These are phyloP conservation scores for Chaetomiaceae sp. DNA, from an alignment of 2,329 filamentous ascomycete species.

Conservation along the genomic window DNA sequence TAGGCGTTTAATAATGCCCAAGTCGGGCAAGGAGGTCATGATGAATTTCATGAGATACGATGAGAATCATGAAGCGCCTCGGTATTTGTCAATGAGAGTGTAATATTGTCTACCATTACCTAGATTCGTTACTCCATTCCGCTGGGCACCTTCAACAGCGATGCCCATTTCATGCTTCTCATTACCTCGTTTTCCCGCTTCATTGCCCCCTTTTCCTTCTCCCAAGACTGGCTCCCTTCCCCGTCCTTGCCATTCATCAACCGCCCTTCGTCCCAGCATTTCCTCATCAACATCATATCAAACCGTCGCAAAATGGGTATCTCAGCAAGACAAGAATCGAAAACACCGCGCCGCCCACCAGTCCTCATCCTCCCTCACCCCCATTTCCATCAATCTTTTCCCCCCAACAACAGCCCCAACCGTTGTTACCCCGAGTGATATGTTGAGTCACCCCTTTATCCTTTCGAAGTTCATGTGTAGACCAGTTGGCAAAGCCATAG, in stretches of 20 bases:
- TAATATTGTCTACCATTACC: background rate
- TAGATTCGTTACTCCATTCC: background rate
- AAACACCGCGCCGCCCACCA: background rate
- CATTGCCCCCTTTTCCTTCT: background rate
- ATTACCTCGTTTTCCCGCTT: background rate
- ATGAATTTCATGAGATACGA: too few species aligned
- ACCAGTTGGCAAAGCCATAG: too few species aligned
- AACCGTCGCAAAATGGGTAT: constrained; percentile 18
- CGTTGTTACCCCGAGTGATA: too few species aligned
- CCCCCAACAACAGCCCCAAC: background rate
- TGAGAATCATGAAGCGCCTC: too few species aligned
- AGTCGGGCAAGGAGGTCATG: too few species aligned
- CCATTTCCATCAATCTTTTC: background rate
- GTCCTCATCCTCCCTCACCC: background rate
- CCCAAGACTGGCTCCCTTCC: too few species aligned
- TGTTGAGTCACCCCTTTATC: background rate
- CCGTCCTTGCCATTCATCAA: background rate
- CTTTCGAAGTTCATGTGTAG: too few species aligned
- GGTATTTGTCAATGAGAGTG: too few species aligned
- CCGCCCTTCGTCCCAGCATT: background rate
- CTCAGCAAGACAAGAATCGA: constrained; percentile 20
- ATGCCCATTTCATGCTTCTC: too few species aligned
- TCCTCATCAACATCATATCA: constrained; percentile 4
- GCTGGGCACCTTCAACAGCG: too few species aligned
- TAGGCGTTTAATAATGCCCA: too few species aligned